phyloP scores from a whole-genome alignment of 768 basidiomycete species.

The Mycena venus region DNA sequence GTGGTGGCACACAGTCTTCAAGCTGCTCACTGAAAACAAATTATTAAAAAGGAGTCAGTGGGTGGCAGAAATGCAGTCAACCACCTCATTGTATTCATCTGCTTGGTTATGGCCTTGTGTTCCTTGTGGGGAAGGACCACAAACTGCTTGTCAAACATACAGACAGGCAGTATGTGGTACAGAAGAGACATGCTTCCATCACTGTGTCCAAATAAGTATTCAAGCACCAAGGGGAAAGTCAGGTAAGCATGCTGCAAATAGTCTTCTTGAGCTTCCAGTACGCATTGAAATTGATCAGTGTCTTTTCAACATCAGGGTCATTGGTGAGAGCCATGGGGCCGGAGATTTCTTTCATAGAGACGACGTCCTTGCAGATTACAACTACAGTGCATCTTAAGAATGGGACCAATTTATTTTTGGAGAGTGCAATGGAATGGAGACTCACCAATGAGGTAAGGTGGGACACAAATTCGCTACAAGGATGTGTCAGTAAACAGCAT shows the following conservation, averaged over 20 bases:
- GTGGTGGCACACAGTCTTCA: slow-evolving; percentile 19
- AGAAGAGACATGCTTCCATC: slow-evolving; percentile 62
- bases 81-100: slow-evolving; percentile 28
- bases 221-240: background rate
- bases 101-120: slow-evolving; percentile 37
- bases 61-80: background rate
- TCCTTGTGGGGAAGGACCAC: slow-evolving; percentile 31
- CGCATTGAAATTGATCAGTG: slow-evolving; percentile 53
- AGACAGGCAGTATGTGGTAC: slow-evolving; percentile 52
- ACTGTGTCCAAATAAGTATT: slow-evolving; percentile 41
- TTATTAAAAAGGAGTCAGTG: background rate
- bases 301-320: slow-evolving; percentile 26
- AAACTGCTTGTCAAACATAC: slow-evolving; percentile 44
- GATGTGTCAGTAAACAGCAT: slow-evolving; percentile 41
- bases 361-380: slow-evolving; percentile 46
- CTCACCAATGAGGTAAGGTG: slow-evolving; percentile 51
- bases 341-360: slow-evolving; percentile 39
- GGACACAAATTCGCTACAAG: slow-evolving; percentile 39
- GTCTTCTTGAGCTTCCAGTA: slow-evolving; percentile 56
- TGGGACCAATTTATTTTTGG: too few species aligned
- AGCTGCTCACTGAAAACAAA: background rate
- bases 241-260: slow-evolving; percentile 54
- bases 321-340: slow-evolving; percentile 27
- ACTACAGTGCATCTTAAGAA: slow-evolving; percentile 36
- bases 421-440: slow-evolving; percentile 3